Evolutionary conservation across 2,329 filamentous ascomycete species (phyloP).

Genomic region (Emericellopsis cladophorae): DNA sequence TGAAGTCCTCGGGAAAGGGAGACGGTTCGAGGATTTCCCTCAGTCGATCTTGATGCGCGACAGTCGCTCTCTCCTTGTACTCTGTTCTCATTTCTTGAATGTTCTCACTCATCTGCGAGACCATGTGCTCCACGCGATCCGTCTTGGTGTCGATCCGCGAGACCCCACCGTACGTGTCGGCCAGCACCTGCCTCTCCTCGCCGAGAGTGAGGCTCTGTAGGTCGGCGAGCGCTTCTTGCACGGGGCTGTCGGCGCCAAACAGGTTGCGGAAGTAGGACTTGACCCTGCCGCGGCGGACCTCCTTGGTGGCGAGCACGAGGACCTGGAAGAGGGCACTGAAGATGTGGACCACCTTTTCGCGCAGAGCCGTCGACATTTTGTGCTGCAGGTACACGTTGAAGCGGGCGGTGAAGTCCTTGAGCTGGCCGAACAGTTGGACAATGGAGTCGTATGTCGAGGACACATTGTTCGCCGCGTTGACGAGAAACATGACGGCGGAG

Average conservation of each 20-base stretch:
- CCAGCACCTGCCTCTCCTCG: conserved; percentile 28
- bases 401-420: conserved; percentile 29
- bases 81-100: conserved; percentile 20
- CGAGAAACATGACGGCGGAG: conserved; percentile 26
- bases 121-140: conserved; percentile 19
- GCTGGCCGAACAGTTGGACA: conserved; percentile 25
- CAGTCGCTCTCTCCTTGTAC: conserved; percentile 17
- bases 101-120: conserved; percentile 20
- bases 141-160: conserved; percentile 20
- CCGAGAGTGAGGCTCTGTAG: conserved; percentile 25
- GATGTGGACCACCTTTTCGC: conserved; percentile 25
- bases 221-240: conserved; percentile 23
- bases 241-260: conserved; percentile 23
- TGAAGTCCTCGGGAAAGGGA: conserved; percentile 27
- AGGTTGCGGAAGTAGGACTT: conserved; percentile 27
- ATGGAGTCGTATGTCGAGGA: conserved; percentile 31
- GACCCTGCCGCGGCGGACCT: conserved; percentile 25
- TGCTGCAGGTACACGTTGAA: conserved; percentile 26
- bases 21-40: conserved; percentile 27
- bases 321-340: conserved; percentile 30
- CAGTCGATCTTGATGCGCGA: conserved; percentile 21
- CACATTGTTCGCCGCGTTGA: conserved; percentile 30
- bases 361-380: conserved; percentile 21
- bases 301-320: conserved; percentile 27
- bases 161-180: conserved; percentile 27